Base-by-base conservation (phyloP, 768 basidiomycete genomes). In the Strobilomyces dryophilus region DNA sequence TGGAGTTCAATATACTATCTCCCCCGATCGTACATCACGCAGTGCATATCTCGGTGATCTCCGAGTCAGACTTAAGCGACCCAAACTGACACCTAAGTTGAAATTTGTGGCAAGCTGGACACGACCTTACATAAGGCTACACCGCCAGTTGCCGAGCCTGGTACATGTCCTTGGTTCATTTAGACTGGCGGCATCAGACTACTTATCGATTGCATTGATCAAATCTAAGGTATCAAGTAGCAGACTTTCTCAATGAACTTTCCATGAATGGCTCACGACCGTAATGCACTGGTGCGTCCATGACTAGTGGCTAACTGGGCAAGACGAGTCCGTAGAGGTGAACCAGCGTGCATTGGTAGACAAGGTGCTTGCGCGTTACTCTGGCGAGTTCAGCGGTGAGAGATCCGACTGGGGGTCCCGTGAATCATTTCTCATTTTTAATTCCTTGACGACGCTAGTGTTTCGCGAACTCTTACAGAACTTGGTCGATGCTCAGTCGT, bases 321-420 rank as follows among this genome's bases (percentile, higher is more conserved):
- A 81, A 51, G 88, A 35, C 8, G 83, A 87, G 60, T 79, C 83
- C 1, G 87, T 92, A 0, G 83, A 91, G 68, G 92, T 95, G 44
- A 92, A 95, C 67, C 93, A 95, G 67, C 80, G 92, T 11, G 92
- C 92, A 18, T 74, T 97, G 53, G 92, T 97, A 47, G 89, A 94
- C 75, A 98, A 94, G 72, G 87, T 98, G 15, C 81, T 98, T 8
- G 92, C 95, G 10, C 78, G 95, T 17, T 99, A 99, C 71, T 88
- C 88, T 15, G 93, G 92, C 41, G 93, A 95, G 72, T 90, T 94
- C 58, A 94, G 93, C 5, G 76, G 79, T 82, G 42, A 46, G 74
- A 27, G 15, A 20, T 45, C 31, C 26, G 24, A 24, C 24, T 31
- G 8, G n/a, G n/a, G 27, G 5, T 20, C 12, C 18, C 11, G 18